Evolutionary conservation across 2,329 filamentous ascomycete genomes (phyloP).

Genomic region (Elsinoe perseae): DNA sequence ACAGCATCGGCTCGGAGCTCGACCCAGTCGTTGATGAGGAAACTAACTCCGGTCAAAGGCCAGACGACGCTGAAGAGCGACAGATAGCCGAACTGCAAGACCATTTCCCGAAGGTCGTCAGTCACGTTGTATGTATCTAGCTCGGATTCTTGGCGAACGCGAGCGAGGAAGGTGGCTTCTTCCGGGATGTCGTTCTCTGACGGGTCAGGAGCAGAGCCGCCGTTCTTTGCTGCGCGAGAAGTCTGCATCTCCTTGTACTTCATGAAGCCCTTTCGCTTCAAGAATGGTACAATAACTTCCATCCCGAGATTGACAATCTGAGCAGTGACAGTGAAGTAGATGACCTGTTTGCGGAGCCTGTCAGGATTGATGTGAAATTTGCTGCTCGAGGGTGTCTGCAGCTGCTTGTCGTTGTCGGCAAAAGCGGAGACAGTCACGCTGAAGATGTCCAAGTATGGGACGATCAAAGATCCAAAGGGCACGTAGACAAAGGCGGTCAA

Average conservation of each 20-base stretch:
- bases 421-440: constrained; percentile 65
- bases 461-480: constrained; percentile 75
- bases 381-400: constrained; percentile 48
- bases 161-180: constrained; percentile 69
- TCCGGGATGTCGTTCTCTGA: constrained; percentile 59
- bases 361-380: constrained; percentile 73
- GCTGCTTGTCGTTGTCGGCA: constrained; percentile 64
- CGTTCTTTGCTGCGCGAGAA: constrained; percentile 50
- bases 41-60: constrained; percentile 84
- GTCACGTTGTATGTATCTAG: constrained; percentile 84
- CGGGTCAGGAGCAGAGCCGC: constrained; percentile 38
- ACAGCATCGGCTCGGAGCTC: constrained; percentile 88
- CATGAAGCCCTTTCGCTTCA: constrained; percentile 68
- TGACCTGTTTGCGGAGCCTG: constrained; percentile 80
- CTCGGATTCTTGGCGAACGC: constrained; percentile 75
- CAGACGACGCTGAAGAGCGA: constrained; percentile 88
- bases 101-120: constrained; percentile 86
- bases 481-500: constrained; percentile 92
- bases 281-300: constrained; percentile 76
- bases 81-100: constrained; percentile 75
- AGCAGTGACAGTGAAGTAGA: constrained; percentile 91
- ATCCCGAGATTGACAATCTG: constrained; percentile 81
- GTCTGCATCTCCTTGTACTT: constrained; percentile 71
- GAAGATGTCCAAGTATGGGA: constrained; percentile 81
- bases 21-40: constrained; percentile 92